Evolutionary conservation across 768 basidiomycete species (phyloP), one percentile per base, ranked within the genome.

Genomic region (Panaeolus papilionaceus): DNA sequence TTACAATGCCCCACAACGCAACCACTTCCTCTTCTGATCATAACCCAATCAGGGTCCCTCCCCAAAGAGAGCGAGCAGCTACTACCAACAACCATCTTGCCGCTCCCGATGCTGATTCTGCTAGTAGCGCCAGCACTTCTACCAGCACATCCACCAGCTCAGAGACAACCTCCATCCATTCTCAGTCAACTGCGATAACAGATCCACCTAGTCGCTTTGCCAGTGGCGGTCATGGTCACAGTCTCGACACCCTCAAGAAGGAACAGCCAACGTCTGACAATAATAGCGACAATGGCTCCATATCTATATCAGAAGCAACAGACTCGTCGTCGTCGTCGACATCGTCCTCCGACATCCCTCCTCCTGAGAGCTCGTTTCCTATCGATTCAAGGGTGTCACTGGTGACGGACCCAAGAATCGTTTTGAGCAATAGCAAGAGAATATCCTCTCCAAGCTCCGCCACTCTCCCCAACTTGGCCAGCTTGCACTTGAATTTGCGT

Each of bases 191-290:
- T 14, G 81, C 82, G 42, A 81, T 82, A 68, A 86, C 85, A 37
- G 84, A 83, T 69, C 84, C 84, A 1, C 84, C 82, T 20, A 85
- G 83, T n/a, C 80, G 82, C 68, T 72, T 81, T 64, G 77, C 77
- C 71, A 82, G 77, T 68, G 76, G 71, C 62, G 71, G 68, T 54
- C 74, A 73, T 33, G 71, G 64, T 44, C 68, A 70, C 44, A 67
- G 66, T 71, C 38, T 71, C 69, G 14, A 73, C 71, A 72, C 71
- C 9, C 58, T 69, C 70, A 70, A 79, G 72, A 61, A 77, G 68
- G 67, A 80, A 73, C 70, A 75, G 18, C 68, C 72, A 28, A 65
- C 69, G 23, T 69, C 71, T 8, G 76, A 71, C 65, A 71, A 58
- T 71, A 68, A 12, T 68, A 71, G 51, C 26, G 58, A 65, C 69